Percentiles rank a stretch among this genome's conserved stretches.
Conservation (phyloP, 1,284 basidiomycete species). For the Microbotryum lychnidis-dioicae region DNA sequence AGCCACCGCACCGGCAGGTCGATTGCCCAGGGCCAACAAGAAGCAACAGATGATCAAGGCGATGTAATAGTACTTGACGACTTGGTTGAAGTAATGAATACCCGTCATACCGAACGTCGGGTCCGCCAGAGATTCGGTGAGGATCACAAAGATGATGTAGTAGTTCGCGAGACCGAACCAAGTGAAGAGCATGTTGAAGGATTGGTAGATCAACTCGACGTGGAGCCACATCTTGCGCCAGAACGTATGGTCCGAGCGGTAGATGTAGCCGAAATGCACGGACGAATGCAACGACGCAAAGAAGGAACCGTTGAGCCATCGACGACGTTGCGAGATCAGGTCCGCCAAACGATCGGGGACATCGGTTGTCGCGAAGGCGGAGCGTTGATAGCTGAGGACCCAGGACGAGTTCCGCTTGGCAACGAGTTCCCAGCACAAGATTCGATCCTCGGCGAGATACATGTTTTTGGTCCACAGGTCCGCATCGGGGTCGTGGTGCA, state of each 20-base stretch:
- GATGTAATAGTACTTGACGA: slow-evolving; percentile 79
- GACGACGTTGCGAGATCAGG: slow-evolving; percentile 85
- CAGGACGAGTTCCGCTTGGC: slow-evolving; percentile 76
- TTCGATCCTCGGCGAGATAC: slow-evolving; percentile 67
- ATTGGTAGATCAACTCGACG: slow-evolving; percentile 84
- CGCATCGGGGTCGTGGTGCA: slow-evolving; percentile 42
- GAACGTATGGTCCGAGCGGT: slow-evolving; percentile 70
- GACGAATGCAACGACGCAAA: slow-evolving; percentile 64
- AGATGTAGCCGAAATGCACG: slow-evolving; percentile 35
- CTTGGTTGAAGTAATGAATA: slow-evolving; percentile 52
- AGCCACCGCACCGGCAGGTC: slow-evolving; percentile 79
- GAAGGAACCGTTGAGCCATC: slow-evolving; percentile 97
- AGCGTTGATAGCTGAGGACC: slow-evolving; percentile 90
- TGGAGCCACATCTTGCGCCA: slow-evolving; percentile 88
- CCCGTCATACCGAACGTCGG: slow-evolving; percentile 56
- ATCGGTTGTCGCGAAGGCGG: slow-evolving; percentile 72
- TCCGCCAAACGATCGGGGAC: slow-evolving; percentile 58
- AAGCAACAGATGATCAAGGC: slow-evolving; percentile 68
- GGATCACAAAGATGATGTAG: slow-evolving; percentile 74
- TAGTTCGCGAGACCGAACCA: slow-evolving; percentile 60
- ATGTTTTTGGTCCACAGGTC: slow-evolving; percentile 66
- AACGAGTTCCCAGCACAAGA: slow-evolving; percentile 89
- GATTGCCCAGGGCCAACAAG: slow-evolving; percentile 79
- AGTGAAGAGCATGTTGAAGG: slow-evolving; percentile 62
- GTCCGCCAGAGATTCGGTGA: slow-evolving; percentile 63